A percentile compares a stretch with the other conserved stretches of the same genome.
Evolutionary conservation across 176 grass and related monocot species (phyloP).

Genomic region (Paspalum notatum): DNA sequence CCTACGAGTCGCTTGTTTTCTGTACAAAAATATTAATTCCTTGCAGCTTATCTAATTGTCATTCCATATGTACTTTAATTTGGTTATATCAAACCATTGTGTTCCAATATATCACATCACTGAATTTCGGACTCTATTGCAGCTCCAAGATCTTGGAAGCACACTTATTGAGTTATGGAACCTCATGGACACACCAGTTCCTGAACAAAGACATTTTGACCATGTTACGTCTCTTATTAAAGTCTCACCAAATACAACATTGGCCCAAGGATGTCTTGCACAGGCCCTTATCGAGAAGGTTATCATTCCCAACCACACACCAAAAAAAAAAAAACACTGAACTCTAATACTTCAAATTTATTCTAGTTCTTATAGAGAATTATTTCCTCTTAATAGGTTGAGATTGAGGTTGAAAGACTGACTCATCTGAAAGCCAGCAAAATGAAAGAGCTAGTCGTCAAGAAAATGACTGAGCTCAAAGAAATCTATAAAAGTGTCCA

Average conservation of each 20-base stretch:
- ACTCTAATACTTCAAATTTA: conserved; percentile 22
- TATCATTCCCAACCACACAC: background rate
- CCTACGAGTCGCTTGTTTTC: background rate
- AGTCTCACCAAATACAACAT: conserved; percentile 50
- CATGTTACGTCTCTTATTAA: conserved; percentile 82
- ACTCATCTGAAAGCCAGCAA: conserved; percentile 78
- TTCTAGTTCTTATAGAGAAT: conserved; percentile 15
- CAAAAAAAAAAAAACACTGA: no score
- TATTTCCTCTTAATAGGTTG: conserved; percentile 59
- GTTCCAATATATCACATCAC: background rate
- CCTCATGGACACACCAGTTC: conserved; percentile 70
- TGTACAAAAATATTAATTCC: background rate
- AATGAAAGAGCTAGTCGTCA: conserved; percentile 92
- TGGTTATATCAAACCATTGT: background rate
- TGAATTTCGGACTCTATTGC: conserved; percentile 37
- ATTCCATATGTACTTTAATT: background rate
- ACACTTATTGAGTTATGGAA: conserved; percentile 87
- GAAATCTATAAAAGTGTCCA: conserved; percentile 76
- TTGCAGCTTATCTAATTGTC: background rate
- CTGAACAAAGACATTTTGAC: conserved; percentile 69
- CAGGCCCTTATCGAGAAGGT: conserved; percentile 77
- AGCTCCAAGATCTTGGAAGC: conserved; percentile 81
- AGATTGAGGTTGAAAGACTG: conserved; percentile 67
- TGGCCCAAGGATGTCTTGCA: conserved; percentile 64
- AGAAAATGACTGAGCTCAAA: conserved; percentile 84